phyloP scores from a whole-genome alignment of 345 rosid species.

The Euphorbia peplus region DNA sequence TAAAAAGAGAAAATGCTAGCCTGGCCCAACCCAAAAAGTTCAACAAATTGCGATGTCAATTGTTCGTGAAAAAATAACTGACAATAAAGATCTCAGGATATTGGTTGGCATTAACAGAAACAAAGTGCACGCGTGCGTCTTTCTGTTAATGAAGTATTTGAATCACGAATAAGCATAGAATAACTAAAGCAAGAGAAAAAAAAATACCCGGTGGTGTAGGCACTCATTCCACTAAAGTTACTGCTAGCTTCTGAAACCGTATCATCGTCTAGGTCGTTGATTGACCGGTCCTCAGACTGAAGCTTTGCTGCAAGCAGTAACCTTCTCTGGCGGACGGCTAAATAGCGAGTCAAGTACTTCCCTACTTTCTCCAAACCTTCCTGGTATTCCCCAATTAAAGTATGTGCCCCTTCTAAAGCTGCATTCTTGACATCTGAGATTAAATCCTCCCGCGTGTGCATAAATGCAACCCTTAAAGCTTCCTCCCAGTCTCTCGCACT shows the following conservation, averaged over 20 bases:
- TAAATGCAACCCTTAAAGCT: conserved; percentile 73
- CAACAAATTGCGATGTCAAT: background rate
- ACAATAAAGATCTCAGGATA: background rate
- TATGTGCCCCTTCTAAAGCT: conserved; percentile 71
- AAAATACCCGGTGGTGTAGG: conserved; percentile 74
- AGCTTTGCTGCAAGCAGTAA: conserved; percentile 90
- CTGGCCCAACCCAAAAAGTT: background rate
- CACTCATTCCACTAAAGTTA: conserved; percentile 94
- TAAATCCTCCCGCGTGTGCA: conserved; percentile 61
- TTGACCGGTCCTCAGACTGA: conserved; percentile 60
- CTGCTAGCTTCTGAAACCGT: conserved; percentile 92
- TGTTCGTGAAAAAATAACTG: background rate
- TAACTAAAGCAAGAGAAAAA: conserved; percentile 9
- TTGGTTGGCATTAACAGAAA: background rate
- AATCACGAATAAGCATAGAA: background rate
- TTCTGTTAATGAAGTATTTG: background rate
- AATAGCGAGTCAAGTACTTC: conserved; percentile 86
- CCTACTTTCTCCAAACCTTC: conserved; percentile 87
- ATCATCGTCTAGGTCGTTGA: conserved; percentile 76
- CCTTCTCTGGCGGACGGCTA: conserved; percentile 94
- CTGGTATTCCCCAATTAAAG: conserved; percentile 57
- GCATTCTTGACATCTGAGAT: conserved; percentile 58
- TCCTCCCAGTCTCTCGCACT: conserved; percentile 96
- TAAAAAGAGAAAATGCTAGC: background rate
- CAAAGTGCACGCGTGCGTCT: background rate